Evolutionary conservation across 495 filamentous ascomycete genomes (phyloP).

Genomic region (Entonaema liquescens): DNA sequence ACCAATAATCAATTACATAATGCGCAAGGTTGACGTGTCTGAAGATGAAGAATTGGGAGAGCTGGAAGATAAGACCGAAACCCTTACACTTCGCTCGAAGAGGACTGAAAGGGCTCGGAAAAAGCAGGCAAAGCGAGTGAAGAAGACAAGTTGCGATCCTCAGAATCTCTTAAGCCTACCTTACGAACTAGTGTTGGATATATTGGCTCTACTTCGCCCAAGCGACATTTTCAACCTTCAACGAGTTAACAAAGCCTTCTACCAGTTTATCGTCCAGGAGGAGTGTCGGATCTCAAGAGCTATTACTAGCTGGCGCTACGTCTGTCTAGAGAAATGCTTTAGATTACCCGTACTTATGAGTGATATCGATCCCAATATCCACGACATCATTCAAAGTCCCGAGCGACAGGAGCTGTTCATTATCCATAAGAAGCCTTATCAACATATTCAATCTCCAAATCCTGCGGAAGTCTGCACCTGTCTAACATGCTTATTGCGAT

Average conservation of each 20-base stretch:
- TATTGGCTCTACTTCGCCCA: slow-evolving; percentile 54
- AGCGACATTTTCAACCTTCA: slow-evolving; percentile 57
- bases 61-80: slow-evolving; percentile 43
- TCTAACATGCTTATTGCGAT: slow-evolving; percentile 59
- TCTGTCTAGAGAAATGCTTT: slow-evolving; percentile 58
- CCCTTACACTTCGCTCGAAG: slow-evolving; percentile 58
- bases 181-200: slow-evolving; percentile 57
- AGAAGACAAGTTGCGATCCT: slow-evolving; percentile 19
- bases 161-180: slow-evolving; percentile 54
- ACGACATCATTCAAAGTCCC: slow-evolving; percentile 46
- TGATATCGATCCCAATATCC: slow-evolving; percentile 49
- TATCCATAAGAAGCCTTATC: slow-evolving; percentile 56
- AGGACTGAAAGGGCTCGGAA: slow-evolving; percentile 57
- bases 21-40: slow-evolving; percentile 26
- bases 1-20: neutral
- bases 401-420: slow-evolving; percentile 48
- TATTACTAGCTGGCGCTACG: slow-evolving; percentile 55
- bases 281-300: slow-evolving; percentile 49
- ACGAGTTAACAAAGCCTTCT: slow-evolving; percentile 48
- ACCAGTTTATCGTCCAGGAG: slow-evolving; percentile 51
- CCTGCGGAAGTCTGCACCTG: slow-evolving; percentile 58
- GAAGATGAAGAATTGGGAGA: slow-evolving; percentile 40
- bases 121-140: slow-evolving; percentile 51
- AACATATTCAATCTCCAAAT: slow-evolving; percentile 57
- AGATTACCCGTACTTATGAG: slow-evolving; percentile 54